Evolutionary conservation across 148 eudicot species (phyloP).

Genomic region (Heliosperma pusillum): DNA sequence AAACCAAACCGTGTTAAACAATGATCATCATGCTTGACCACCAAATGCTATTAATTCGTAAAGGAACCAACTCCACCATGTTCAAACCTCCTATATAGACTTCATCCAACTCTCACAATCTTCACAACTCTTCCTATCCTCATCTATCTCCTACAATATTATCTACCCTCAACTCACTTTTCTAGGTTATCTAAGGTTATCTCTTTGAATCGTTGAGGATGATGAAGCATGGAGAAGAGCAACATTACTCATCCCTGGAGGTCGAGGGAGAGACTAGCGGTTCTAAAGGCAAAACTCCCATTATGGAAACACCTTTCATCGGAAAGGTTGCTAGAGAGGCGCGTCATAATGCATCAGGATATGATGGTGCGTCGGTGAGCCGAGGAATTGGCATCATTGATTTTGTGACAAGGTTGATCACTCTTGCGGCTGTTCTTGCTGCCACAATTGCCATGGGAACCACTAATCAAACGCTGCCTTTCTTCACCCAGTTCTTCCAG

Average conservation of each 20-base stretch:
- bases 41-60: conserved; percentile 2
- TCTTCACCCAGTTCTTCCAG: conserved; percentile 52
- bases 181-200: neutral
- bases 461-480: conserved; percentile 48
- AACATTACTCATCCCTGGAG: conserved; percentile 21
- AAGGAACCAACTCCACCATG: conserved; percentile 34
- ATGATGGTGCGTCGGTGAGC: conserved; percentile 27
- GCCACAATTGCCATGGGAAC: conserved; percentile 43
- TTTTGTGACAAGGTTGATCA: conserved; percentile 37
- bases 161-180: neutral
- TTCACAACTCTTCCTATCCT: conserved; percentile 15
- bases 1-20: neutral
- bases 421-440: conserved; percentile 32
- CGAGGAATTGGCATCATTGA: conserved; percentile 44
- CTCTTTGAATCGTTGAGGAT: conserved; percentile 1
- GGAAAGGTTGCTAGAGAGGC: conserved; percentile 21
- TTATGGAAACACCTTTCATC: conserved; percentile 38
- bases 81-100: conserved; percentile 16
- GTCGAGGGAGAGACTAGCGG: conserved; percentile 29
- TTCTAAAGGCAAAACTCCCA: conserved; percentile 43
- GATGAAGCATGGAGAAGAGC: conserved; percentile 18
- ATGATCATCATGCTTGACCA: conserved; percentile 1
- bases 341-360: neutral
- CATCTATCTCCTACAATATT: neutral
- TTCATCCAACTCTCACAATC: conserved; percentile 1